Conservation (phyloP, 2,329 filamentous ascomycete species). For the Emericellopsis atlantica region DNA sequence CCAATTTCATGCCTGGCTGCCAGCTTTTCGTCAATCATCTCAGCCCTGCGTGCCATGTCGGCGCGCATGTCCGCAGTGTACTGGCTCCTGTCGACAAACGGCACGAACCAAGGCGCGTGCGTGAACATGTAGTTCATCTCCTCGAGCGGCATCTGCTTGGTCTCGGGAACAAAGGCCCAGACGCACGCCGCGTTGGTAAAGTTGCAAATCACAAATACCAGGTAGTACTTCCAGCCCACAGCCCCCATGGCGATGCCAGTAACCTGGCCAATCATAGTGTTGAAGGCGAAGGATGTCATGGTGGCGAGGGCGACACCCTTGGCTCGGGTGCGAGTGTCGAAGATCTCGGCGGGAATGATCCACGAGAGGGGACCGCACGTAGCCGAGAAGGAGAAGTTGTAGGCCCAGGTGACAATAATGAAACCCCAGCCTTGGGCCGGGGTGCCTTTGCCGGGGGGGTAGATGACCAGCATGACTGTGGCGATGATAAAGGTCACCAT, state of each 20-base stretch:
- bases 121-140: constrained; percentile 56
- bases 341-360: constrained; percentile 59
- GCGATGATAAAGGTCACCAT: constrained; percentile 61
- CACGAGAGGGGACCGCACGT: constrained; percentile 54
- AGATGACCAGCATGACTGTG: constrained; percentile 35
- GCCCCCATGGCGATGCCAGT: constrained; percentile 40
- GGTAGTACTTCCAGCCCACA: constrained; percentile 31
- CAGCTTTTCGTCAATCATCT: constrained; percentile 12
- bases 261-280: constrained; percentile 57
- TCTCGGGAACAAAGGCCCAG: constrained; percentile 54
- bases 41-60: constrained; percentile 44
- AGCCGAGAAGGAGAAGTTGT: constrained; percentile 64
- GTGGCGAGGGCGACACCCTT: constrained; percentile 66
- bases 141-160: constrained; percentile 48
- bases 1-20: no score
- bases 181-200: constrained; percentile 29
- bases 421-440: constrained; percentile 56
- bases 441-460: constrained; percentile 35
- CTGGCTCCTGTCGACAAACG: constrained; percentile 32
- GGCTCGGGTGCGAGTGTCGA: constrained; percentile 62
- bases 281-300: constrained; percentile 63
- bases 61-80: constrained; percentile 13
- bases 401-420: constrained; percentile 62
- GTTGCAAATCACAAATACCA: constrained; percentile 21
- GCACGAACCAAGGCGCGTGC: constrained; percentile 50